Evolutionary conservation across 495 filamentous ascomycete species (phyloP).

Genomic region (Xylaria palmicola): DNA sequence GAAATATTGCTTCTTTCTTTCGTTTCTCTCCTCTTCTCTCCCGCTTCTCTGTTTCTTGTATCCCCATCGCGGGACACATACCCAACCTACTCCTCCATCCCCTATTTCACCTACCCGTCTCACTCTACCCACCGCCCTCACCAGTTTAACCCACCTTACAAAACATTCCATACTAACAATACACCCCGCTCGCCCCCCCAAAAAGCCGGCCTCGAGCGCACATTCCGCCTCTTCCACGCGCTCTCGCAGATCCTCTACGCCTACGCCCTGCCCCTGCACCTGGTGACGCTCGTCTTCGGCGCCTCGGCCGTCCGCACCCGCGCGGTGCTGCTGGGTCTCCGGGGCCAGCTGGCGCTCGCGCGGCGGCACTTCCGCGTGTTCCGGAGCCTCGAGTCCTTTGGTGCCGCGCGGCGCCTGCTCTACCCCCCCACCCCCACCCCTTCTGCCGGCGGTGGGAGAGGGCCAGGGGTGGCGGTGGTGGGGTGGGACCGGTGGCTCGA

Average conservation of each 20-base stretch:
- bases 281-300: constrained; percentile 1
- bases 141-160: not conserved
- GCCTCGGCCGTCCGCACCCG: constrained; percentile 14
- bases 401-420: constrained; percentile 40
- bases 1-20: constrained; percentile 19
- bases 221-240: constrained; percentile 60
- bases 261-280: constrained; percentile 31
- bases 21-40: not conserved
- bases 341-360: constrained; percentile 37
- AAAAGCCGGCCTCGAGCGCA: constrained; percentile 61
- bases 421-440: not conserved
- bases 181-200: not conserved
- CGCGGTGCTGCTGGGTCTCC: constrained; percentile 24
- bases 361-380: constrained; percentile 63
- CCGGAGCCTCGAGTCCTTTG: constrained; percentile 61
- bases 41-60: too few species aligned
- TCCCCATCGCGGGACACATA: too few species aligned
- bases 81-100: too few species aligned
- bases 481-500: constrained; percentile 32
- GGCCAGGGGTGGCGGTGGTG: not conserved
- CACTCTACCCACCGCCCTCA: too few species aligned
- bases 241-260: constrained; percentile 48
- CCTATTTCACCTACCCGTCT: too few species aligned
- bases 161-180: not conserved
- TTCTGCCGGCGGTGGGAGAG: not conserved